A percentile compares a stretch with the other conserved stretches of the same genome.
These are phyloP conservation scores for Candida saitoana DNA, from an alignment of 805 yeast species.

Conservation along the genomic window DNA sequence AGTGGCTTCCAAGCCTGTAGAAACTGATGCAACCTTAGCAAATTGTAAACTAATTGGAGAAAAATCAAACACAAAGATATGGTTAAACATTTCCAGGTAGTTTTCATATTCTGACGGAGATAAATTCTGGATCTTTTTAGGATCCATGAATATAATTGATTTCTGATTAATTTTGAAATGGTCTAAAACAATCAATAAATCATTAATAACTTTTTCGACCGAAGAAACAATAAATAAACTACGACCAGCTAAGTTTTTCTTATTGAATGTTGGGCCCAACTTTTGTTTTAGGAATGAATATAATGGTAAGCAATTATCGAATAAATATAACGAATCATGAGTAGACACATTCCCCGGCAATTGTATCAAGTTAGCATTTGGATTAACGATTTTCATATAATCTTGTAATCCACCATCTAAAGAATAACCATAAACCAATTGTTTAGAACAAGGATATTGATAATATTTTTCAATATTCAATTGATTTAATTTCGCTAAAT, in stretches of 20 bases:
- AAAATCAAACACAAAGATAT: conserved; percentile 20
- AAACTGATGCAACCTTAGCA: conserved; percentile 16
- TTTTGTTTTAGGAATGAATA: conserved; percentile 23
- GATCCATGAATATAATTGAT: conserved; percentile 14
- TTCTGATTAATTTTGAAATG: conserved; percentile 18
- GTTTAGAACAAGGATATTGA: conserved; percentile 18
- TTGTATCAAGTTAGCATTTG: conserved; percentile 21
- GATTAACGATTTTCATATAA: conserved; percentile 23
- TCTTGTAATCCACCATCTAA: conserved; percentile 41
- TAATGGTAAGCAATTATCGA: conserved; percentile 34
- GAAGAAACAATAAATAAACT: neutral
- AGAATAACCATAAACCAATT: conserved; percentile 28
- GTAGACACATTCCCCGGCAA: conserved; percentile 28
- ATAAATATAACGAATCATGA: conserved; percentile 34
- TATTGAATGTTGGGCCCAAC: neutral
- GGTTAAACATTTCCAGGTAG: conserved; percentile 14
- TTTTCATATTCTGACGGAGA: conserved; percentile 8
- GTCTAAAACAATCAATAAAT: conserved; percentile 30
- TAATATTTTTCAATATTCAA: neutral
- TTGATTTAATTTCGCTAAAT: conserved; percentile 2
- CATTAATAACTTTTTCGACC: conserved; percentile 29
- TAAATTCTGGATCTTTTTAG: conserved; percentile 6
- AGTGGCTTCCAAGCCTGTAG: conserved; percentile 27
- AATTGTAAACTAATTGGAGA: conserved; percentile 14
- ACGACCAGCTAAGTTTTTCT: neutral